Evolutionary conservation across 2,329 filamentous ascomycete species (phyloP), one percentile per base, ranked within the genome.

Genomic region (Trichoderma asperellum): DNA sequence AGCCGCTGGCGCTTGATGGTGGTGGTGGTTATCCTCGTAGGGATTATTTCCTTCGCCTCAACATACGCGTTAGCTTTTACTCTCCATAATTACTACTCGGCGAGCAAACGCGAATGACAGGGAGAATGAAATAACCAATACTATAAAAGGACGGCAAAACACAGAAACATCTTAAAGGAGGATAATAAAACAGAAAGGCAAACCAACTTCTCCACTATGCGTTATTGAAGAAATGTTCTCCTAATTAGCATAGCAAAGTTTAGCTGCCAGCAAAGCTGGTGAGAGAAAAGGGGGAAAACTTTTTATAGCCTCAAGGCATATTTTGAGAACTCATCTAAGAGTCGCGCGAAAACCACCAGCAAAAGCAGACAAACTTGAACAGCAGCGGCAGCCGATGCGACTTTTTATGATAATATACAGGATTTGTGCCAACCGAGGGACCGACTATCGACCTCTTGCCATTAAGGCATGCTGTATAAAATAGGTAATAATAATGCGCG

Each of bases 21-120:
- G 88, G 77, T 92, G 91, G 77, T 90, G 85, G 79, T 90, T 86
- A 76, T 88, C 86, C 77, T 89, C 85, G 82, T 89, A 89, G 14
- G 89, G 89, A 16, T 83, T 76, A 75, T 86, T 86, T 81, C 86
- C 86, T 79, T 87, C 87, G 79, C 86, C 90, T 87, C 81, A 75
- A 77, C 73, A 77, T 76, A 77, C 68, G 59, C 65, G 74, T 78
- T 77, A 78, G 77, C 75, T 72, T 64, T 75, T 73, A 63, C 69
- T 73, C 70, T 69, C 69, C 61, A 68, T 53, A 71, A 70, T 64
- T 49, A 55, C 37, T 65, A 68, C 70, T 72, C 70, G 67, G 55
- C 53, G 49, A 70, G 59, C 66, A 61, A 71, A 66, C 71, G 58
- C 68, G 66, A 60, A 58, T 27, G 37, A 64, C 60, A 21, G 47